Conservation (phyloP, 139 green algal genomes). For the Axilococcus clingmanii region DNA sequence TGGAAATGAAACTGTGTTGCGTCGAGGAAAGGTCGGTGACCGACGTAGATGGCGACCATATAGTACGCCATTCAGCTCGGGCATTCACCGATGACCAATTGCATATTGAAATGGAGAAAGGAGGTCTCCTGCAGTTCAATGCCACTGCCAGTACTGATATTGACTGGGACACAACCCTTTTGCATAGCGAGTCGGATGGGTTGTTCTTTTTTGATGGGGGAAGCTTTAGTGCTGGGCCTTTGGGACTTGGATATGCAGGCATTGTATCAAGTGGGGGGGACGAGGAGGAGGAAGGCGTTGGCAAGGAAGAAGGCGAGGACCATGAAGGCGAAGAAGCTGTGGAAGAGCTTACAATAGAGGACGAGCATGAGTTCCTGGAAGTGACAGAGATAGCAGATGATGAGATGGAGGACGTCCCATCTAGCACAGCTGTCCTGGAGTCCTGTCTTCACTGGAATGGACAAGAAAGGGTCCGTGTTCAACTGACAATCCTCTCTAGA, state of each 20-base stretch:
- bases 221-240: constrained; percentile 25
- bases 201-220: constrained; percentile 41
- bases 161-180: constrained; percentile 27
- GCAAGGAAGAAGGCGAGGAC: background rate
- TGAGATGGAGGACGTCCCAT: background rate
- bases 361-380: constrained; percentile 10
- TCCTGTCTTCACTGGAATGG: constrained; percentile 34
- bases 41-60: background rate
- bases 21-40: constrained; percentile 22
- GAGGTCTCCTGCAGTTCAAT: constrained; percentile 12
- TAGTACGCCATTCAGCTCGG: background rate
- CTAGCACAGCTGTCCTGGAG: constrained; percentile 15
- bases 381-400: background rate
- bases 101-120: constrained; percentile 17
- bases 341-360: background rate
- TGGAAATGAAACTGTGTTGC: constrained; percentile 20
- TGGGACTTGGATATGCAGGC: background rate
- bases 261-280: background rate
- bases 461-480: constrained; percentile 29
- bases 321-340: background rate
- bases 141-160: background rate
- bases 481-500: constrained; percentile 18
- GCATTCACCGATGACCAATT: constrained; percentile 1
- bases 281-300: constrained; percentile 4
- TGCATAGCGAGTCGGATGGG: constrained; percentile 17